A percentile compares a stretch with the other conserved stretches of the same genome.
Evolutionary conservation across 176 grass and related monocot species (phyloP).

Genomic region (Zoysia japonica): DNA sequence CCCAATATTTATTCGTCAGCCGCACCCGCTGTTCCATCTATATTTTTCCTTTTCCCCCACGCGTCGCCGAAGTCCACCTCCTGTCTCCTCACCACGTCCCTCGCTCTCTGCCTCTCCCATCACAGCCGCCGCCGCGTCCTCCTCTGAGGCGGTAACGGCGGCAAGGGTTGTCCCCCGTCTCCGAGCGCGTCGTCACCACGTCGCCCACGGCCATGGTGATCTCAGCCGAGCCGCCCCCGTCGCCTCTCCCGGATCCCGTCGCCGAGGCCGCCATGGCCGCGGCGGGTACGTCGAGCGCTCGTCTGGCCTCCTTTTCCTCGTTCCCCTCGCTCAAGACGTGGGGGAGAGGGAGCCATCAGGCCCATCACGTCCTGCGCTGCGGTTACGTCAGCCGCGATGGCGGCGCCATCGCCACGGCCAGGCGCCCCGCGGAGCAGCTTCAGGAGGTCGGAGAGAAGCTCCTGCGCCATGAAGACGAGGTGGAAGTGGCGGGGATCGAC

Average conservation of each 20-base stretch:
- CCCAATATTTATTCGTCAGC: slow-evolving; percentile 46
- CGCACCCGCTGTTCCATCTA: slow-evolving; percentile 45
- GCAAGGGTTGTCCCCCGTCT: no score
- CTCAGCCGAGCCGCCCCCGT: slow-evolving; percentile 42
- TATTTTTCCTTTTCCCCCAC: slow-evolving; percentile 38
- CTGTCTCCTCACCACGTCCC: slow-evolving; percentile 40
- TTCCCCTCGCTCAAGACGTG: slow-evolving; percentile 66
- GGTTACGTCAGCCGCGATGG: slow-evolving; percentile 36
- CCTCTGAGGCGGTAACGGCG: not conserved
- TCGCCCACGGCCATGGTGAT: slow-evolving; percentile 58
- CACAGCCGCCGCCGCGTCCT: not conserved
- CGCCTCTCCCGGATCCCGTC: slow-evolving; percentile 57
- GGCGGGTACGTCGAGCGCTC: slow-evolving; percentile 27
- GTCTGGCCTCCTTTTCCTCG: slow-evolving; percentile 42
- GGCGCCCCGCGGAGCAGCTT: slow-evolving; percentile 40
- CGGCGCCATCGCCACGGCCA: slow-evolving; percentile 31
- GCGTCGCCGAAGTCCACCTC: slow-evolving; percentile 13
- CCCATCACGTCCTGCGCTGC: slow-evolving; percentile 57
- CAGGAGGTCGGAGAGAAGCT: slow-evolving; percentile 45
- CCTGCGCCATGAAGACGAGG: slow-evolving; percentile 39
- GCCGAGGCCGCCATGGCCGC: slow-evolving; percentile 23
- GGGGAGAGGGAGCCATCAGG: no score
- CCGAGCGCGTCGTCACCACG: slow-evolving; percentile 28
- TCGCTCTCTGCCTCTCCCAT: slow-evolving; percentile 14
- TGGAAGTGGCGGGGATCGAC: slow-evolving; percentile 2